Evolutionary conservation across 169 alveolate species (phyloP), one percentile per base, ranked within the genome.

Genomic region (Babesia ovata): DNA sequence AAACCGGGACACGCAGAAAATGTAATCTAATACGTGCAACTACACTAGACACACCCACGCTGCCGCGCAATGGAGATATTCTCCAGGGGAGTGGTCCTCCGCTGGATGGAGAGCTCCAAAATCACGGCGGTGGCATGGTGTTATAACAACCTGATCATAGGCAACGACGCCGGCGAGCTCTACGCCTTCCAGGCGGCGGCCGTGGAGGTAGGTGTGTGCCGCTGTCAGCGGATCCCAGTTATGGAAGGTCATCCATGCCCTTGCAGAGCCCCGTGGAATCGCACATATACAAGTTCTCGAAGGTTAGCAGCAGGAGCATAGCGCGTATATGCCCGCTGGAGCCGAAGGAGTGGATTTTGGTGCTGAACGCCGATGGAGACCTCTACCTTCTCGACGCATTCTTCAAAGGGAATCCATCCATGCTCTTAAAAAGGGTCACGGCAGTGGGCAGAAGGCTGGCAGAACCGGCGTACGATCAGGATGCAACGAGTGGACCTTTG

Each of bases 51-150:
- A 53, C 57, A 22, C 29, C n/a, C 21, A 48, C 17, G 11, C 8
- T 28, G 26, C 19, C 21, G 56, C 44, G 65, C 36, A 29, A 79
- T 79, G 87, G 83, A 56, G 69, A 71, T 66, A 12, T 70, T 79
- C 45, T 54, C 33, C 84, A 65, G 65, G 57, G 67, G 24, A 44
- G 75, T 60, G 49, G 56, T 79, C 66, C 84, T 79, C 73, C 74
- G 87, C 54, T 79, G 87, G 87, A 79, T 63, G 76, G 84, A 79
- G 44, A 75, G 74, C 65, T 65, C 84, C 67, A 71, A 79, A 48
- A 71, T 79, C 36, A 62, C 83, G 28, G 63, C 84, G 19, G 84
- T 79, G 28, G 36, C 87, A 7, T 79, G 87, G 87, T 79, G 82
- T 49, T 53, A 70, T 48, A 75, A 75, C 42, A 54, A 42, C 45